These are phyloP conservation scores for Podospora pseudopauciseta DNA, from an alignment of 495 filamentous ascomycete genomes.

Conservation along the genomic window DNA sequence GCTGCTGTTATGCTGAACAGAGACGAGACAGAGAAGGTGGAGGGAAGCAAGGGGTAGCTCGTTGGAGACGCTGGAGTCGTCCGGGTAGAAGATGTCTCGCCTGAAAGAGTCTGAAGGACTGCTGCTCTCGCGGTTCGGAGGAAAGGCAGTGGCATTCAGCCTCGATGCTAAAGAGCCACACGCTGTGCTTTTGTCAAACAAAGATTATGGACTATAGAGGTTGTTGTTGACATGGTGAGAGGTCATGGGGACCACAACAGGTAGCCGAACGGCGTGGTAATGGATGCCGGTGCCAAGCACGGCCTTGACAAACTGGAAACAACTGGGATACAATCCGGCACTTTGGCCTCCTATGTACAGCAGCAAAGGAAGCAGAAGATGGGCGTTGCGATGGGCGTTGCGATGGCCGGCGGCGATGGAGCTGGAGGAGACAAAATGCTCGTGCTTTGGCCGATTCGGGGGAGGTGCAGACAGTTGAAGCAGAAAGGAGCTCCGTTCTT, in stretches of 20 bases:
- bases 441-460: neutral
- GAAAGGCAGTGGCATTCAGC: neutral
- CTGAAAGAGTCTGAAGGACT: neutral
- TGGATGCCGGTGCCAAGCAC: slow-evolving; percentile 1
- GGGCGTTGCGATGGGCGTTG: neutral
- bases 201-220: neutral
- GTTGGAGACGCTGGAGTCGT: neutral
- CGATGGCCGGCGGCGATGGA: neutral
- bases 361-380: neutral
- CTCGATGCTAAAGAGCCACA: neutral
- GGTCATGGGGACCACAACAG: neutral
- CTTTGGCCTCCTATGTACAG: neutral
- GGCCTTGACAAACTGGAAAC: neutral
- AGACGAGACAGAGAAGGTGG: neutral
- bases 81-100: neutral
- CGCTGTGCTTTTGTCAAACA: neutral
- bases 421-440: neutral
- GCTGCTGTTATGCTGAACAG: neutral
- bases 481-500: slow-evolving; percentile 11
- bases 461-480: slow-evolving; percentile 9
- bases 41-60: neutral
- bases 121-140: neutral
- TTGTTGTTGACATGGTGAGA: slow-evolving; percentile 6
- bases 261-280: neutral
- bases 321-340: neutral